phyloP scores from a whole-genome alignment of 2,329 filamentous ascomycete species.

The Fusarium subtropicale region DNA sequence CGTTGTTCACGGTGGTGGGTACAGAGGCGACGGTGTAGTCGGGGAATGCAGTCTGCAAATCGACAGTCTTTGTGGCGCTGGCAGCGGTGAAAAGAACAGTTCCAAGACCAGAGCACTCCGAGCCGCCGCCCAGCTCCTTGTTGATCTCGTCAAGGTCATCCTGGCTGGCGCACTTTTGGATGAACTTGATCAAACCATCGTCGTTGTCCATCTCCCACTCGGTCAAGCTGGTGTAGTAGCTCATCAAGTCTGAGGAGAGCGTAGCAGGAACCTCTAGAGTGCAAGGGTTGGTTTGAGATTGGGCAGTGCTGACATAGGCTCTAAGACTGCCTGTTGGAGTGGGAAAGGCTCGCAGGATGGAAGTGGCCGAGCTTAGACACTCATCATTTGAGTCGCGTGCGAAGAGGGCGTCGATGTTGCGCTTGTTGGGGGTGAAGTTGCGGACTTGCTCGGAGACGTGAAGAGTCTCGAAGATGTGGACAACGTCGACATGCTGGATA shows the following conservation, averaged over 20 bases:
- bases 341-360: conserved; percentile 7
- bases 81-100: conserved; percentile 23
- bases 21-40: neutral
- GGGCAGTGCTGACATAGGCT: neutral
- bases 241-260: conserved; percentile 18
- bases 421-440: conserved; percentile 29
- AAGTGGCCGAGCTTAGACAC: conserved; percentile 16
- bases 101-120: conserved; percentile 13
- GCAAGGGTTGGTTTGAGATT: conserved; percentile 10
- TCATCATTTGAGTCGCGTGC: conserved; percentile 10
- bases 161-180: conserved; percentile 10
- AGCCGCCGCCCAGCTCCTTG: neutral
- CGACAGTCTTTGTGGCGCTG: conserved; percentile 23
- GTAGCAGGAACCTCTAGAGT: conserved; percentile 26
- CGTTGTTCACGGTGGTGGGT: neutral
- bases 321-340: conserved; percentile 3
- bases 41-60: conserved; percentile 11
- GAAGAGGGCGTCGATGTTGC: conserved; percentile 18
- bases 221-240: conserved; percentile 22
- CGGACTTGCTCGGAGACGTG: conserved; percentile 21
- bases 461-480: conserved; percentile 33
- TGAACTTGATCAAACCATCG: conserved; percentile 4
- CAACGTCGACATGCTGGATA: conserved; percentile 21
- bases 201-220: conserved; percentile 10
- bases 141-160: neutral